phyloP scores from a whole-genome alignment of 208 protist species.

The Trypanosoma avium region DNA sequence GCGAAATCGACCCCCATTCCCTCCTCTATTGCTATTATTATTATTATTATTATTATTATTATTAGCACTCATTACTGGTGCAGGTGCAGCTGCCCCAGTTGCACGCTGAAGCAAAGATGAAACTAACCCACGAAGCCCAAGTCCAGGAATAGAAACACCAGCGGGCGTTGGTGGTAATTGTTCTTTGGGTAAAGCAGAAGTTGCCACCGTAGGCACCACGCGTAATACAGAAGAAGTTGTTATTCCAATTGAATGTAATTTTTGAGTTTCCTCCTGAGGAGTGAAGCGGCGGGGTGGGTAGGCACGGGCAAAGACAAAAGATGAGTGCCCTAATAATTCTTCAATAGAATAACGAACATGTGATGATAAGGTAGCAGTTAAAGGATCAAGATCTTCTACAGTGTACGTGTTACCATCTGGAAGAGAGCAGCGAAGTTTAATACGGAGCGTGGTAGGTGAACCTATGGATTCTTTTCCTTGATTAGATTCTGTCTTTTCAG shows the following conservation, averaged over 20 bases:
- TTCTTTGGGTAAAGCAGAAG: background rate
- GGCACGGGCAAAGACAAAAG: slow-evolving; percentile 55
- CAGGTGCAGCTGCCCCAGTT: background rate
- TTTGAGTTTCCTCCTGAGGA: slow-evolving; percentile 37
- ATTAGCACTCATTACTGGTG: background rate
- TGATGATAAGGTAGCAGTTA: slow-evolving; percentile 38
- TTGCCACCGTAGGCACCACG: slow-evolving; percentile 38
- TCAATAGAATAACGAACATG: slow-evolving; percentile 47
- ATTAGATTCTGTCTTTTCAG: background rate
- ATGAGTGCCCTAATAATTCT: slow-evolving; percentile 25
- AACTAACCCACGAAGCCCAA: slow-evolving; percentile 7
- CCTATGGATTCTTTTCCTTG: no score
- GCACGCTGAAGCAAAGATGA: slow-evolving; percentile 4
- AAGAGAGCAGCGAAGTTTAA: slow-evolving; percentile 62
- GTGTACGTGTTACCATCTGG: slow-evolving; percentile 50
- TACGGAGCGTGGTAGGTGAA: background rate
- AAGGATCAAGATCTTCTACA: slow-evolving; percentile 32
- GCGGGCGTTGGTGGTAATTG: background rate
- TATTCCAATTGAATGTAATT: slow-evolving; percentile 44
- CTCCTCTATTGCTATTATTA: background rate
- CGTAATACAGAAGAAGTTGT: slow-evolving; percentile 49
- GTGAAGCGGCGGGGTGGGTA: slow-evolving; percentile 54
- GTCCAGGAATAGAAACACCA: background rate
- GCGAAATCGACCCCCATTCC: slow-evolving; percentile 22
- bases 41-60: background rate